Evolutionary conservation across 1,139 yeast species (phyloP).

Genomic region (Suhomyces bokatorum): DNA sequence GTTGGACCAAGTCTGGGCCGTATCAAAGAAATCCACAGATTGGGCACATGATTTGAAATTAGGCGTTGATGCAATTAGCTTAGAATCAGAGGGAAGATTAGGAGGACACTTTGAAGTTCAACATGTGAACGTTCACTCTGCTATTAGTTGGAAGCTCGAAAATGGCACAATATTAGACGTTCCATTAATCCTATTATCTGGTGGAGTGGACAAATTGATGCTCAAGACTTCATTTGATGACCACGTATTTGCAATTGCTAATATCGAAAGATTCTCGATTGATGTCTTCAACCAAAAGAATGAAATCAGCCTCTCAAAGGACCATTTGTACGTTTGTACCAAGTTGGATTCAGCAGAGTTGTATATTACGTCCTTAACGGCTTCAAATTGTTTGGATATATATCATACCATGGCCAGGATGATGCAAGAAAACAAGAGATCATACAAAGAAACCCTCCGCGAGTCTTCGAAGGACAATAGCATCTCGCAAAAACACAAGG

Average conservation of each 20-base stretch:
- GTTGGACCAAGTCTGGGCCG: constrained; percentile 65
- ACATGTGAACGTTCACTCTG: constrained; percentile 58
- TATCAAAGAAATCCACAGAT: constrained; percentile 63
- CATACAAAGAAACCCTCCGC: constrained; percentile 70
- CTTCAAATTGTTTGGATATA: constrained; percentile 79
- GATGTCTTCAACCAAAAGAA: constrained; percentile 72
- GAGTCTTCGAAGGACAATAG: constrained; percentile 42
- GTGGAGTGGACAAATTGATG: constrained; percentile 57
- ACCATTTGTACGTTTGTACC: constrained; percentile 60
- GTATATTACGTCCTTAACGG: constrained; percentile 79
- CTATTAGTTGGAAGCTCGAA: constrained; percentile 66
- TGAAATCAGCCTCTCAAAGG: constrained; percentile 47
- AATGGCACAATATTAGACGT: constrained; percentile 47
- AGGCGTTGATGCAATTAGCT: constrained; percentile 55
- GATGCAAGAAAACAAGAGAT: constrained; percentile 67
- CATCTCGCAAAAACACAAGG: constrained; percentile 9
- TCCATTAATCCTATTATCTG: constrained; percentile 67
- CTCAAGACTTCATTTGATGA: constrained; percentile 75
- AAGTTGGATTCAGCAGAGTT: constrained; percentile 58
- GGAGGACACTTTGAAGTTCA: constrained; percentile 64
- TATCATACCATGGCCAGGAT: constrained; percentile 70
- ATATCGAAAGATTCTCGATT: constrained; percentile 49
- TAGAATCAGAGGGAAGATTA: constrained; percentile 72
- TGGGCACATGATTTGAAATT: constrained; percentile 73
- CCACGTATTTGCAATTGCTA: constrained; percentile 74